phyloP scores from a whole-genome alignment of 208 protist genomes.

The Trichomonas tenax region DNA sequence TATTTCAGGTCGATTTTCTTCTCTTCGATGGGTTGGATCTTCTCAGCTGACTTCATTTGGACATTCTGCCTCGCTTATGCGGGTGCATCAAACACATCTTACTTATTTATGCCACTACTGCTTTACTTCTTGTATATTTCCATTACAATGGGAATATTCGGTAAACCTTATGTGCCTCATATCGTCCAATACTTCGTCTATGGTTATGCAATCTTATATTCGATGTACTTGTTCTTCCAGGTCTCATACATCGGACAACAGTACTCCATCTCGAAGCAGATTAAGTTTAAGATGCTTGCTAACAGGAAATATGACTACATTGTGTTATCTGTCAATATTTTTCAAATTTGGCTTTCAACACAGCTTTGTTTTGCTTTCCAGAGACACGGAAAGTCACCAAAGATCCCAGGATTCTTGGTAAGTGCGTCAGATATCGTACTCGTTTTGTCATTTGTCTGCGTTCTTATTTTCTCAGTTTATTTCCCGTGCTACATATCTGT shows the following conservation, averaged over 20 bases:
- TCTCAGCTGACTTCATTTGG: neutral
- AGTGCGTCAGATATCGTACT: neutral
- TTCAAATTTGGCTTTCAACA: neutral
- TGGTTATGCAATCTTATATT: neutral
- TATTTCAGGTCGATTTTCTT: neutral
- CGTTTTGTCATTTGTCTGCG: neutral
- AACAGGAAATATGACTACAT: neutral
- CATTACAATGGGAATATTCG: neutral
- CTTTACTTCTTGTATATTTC: neutral
- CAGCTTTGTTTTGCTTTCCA: neutral
- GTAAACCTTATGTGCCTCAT: too few species aligned
- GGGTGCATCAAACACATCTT: neutral
- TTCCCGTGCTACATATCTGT: neutral
- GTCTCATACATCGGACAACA: neutral
- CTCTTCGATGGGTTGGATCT: neutral
- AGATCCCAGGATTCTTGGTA: neutral
- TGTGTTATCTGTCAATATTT: neutral
- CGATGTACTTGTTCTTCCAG: neutral
- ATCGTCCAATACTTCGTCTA: neutral
- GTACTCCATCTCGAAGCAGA: neutral
- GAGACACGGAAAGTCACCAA: neutral
- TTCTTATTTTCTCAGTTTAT: neutral
- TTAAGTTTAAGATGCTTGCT: neutral
- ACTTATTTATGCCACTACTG: neutral
- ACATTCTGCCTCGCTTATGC: neutral